Evolutionary conservation across 495 filamentous ascomycete species (phyloP).

Genomic region (Aspergillus taichungensis): DNA sequence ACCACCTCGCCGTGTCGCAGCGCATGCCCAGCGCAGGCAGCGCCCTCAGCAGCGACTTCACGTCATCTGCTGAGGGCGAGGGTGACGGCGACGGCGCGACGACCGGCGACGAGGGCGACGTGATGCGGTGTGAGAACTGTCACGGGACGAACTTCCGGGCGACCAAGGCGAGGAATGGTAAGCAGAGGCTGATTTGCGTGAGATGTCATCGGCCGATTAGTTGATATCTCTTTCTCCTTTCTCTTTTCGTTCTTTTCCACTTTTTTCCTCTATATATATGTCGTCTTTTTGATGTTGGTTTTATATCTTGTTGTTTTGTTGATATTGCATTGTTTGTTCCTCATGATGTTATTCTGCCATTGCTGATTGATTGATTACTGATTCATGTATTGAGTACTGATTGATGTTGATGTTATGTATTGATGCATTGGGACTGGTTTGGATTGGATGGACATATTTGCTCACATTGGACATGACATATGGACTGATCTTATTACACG

Average conservation of each 20-base stretch:
- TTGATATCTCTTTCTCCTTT: constrained; percentile 1
- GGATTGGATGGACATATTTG: too few relatives aligned
- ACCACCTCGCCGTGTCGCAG: constrained; percentile 15
- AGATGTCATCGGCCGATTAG: constrained; percentile 31
- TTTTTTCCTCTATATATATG: too few relatives aligned
- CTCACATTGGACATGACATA: too few relatives aligned
- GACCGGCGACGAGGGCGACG: constrained; percentile 28
- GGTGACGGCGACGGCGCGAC: constrained; percentile 26
- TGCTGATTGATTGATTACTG: not conserved
- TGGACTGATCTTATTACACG: too few relatives aligned
- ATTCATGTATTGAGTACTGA: too few relatives aligned
- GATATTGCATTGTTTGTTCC: not conserved
- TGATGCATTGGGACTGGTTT: too few relatives aligned
- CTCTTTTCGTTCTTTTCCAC: constrained; percentile 1
- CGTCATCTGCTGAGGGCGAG: constrained; percentile 26
- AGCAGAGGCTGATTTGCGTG: constrained; percentile 44
- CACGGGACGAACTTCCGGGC: constrained; percentile 44
- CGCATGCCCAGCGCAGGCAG: constrained; percentile 30
- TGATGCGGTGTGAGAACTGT: constrained; percentile 42
- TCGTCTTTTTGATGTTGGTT: not conserved
- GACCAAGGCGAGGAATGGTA: constrained; percentile 34
- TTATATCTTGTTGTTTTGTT: not conserved
- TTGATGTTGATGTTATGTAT: too few relatives aligned
- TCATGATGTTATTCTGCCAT: not conserved
- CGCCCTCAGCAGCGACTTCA: constrained; percentile 39